Conservation (phyloP, 139 green algal genomes). For the Micractinium sp. region DNA sequence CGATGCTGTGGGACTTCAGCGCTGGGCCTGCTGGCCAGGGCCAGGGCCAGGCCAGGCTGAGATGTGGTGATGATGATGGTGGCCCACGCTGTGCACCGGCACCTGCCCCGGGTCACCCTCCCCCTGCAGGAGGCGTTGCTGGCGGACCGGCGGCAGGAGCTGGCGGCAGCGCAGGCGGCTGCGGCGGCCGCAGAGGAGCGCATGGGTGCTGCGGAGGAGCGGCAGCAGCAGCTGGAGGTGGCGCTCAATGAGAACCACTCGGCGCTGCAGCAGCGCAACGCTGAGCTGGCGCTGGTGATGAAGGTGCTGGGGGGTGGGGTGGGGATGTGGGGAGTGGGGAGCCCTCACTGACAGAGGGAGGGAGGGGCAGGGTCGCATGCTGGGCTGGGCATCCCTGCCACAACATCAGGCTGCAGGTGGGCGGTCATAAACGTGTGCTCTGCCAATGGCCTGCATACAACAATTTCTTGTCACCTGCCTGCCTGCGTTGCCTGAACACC, state of each 20-base stretch:
- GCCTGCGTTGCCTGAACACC: background rate
- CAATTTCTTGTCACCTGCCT: background rate
- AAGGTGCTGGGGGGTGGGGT: background rate
- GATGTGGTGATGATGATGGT: no score
- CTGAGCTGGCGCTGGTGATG: constrained; percentile 22
- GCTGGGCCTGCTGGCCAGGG: no score
- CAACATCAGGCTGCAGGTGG: background rate
- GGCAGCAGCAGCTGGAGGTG: constrained; percentile 35
- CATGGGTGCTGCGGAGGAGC: constrained; percentile 17
- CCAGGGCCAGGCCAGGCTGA: no score
- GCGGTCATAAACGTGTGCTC: background rate
- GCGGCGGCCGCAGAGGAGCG: background rate
- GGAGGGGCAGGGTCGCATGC: background rate
- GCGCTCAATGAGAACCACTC: constrained; percentile 41
- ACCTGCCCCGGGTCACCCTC: background rate
- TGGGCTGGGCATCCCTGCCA: background rate
- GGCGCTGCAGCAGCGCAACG: constrained; percentile 34
- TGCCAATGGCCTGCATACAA: background rate
- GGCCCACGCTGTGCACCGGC: no score
- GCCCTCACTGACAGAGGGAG: background rate
- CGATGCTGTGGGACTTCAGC: no score
- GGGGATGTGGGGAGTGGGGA: no score
- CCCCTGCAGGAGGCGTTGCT: background rate
- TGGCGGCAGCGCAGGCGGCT: constrained; percentile 8
- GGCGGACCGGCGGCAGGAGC: constrained; percentile 22